Percentiles rank a stretch among this genome's conserved stretches.
These are phyloP conservation scores for Globisporangium middletonii DNA, from an alignment of 352 stramenopile species.

Conservation along the genomic window DNA sequence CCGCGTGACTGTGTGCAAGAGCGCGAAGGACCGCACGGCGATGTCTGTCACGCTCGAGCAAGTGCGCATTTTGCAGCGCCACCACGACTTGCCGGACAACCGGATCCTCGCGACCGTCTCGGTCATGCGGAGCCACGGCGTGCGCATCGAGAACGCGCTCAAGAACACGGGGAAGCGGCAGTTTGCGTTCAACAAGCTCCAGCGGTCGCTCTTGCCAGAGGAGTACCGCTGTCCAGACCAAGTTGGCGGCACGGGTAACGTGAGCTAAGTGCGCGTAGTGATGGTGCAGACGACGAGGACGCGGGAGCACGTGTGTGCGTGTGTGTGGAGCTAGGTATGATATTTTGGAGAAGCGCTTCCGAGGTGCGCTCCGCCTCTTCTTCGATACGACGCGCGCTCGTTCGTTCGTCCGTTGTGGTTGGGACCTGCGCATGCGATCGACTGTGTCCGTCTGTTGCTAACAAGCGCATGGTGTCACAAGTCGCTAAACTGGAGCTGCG, in stretches of 20 bases:
- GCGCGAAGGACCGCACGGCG: constrained; percentile 95
- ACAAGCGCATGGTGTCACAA: constrained; percentile 21
- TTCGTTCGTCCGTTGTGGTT: too few relatives aligned
- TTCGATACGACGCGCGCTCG: too few relatives aligned
- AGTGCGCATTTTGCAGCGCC: constrained; percentile 77
- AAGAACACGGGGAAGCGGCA: constrained; percentile 88
- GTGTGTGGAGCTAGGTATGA: too few relatives aligned
- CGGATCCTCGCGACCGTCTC: constrained; percentile 76
- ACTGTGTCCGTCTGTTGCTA: not conserved
- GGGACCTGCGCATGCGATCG: not conserved
- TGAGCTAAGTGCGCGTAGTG: constrained; percentile 40
- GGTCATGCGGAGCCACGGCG: constrained; percentile 83
- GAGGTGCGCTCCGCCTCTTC: too few relatives aligned
- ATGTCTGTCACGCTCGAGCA: constrained; percentile 98
- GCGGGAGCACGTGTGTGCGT: too few relatives aligned
- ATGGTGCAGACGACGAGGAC: not conserved
- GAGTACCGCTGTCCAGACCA: constrained; percentile 85
- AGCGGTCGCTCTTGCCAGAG: constrained; percentile 80
- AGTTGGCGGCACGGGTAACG: constrained; percentile 76
- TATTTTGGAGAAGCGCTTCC: too few relatives aligned
- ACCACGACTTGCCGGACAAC: constrained; percentile 73
- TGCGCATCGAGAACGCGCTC: constrained; percentile 85
- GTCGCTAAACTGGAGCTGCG: constrained; percentile 65
- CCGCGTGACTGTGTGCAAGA: constrained; percentile 95
- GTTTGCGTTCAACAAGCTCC: constrained; percentile 88